These are phyloP conservation scores for Clarireedia paspali DNA, from an alignment of 2,329 filamentous ascomycete genomes.

Conservation along the genomic window DNA sequence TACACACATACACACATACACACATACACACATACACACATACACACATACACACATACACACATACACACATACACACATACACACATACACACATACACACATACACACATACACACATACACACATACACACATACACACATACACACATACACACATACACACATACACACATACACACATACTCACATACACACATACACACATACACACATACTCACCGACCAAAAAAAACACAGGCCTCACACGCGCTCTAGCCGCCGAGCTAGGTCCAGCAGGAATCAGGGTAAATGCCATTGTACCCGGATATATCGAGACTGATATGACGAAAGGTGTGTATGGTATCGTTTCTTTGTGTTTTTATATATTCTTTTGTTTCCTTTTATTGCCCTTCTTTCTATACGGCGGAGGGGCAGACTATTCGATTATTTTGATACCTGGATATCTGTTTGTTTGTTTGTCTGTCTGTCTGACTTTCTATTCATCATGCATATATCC, in stretches of 20 bases:
- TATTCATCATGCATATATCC: background rate
- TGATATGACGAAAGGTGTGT: constrained; percentile 64
- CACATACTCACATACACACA: background rate
- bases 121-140: background rate
- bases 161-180: background rate
- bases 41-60: background rate
- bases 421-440: background rate
- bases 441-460: background rate
- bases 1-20: background rate
- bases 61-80: background rate
- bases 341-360: background rate
- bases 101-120: background rate
- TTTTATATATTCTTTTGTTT: background rate
- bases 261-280: constrained; percentile 49
- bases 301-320: constrained; percentile 79
- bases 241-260: constrained; percentile 63
- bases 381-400: background rate
- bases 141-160: background rate
- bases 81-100: background rate
- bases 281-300: constrained; percentile 71
- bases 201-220: background rate
- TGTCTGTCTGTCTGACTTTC: too few relatives aligned
- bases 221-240: constrained; percentile 24
- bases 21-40: background rate
- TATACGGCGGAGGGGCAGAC: background rate